Base-by-base conservation (phyloP, 148 eudicot genomes). In the Rheum nobile region DNA sequence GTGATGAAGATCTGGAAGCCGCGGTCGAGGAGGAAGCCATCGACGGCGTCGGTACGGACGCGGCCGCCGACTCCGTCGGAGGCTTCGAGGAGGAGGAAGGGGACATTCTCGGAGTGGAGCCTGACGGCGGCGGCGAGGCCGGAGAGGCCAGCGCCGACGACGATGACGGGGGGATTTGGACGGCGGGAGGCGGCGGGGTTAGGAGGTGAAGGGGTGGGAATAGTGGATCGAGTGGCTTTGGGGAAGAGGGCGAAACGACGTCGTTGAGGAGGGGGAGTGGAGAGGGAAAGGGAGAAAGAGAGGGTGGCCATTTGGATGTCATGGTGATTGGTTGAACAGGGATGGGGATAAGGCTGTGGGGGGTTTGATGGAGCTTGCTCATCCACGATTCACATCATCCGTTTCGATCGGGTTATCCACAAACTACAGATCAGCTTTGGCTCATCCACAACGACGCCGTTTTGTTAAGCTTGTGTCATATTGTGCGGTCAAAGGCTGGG, bases 1-100 rank as follows among this genome's bases (percentile, higher is more conserved):
- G 99, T 92, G 86, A 96, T 92, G 85, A 96, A 90, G 76, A 96
- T 96, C 55, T 96, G 99, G 86, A 96, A 96, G 63, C 99, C 99
- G 43, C 99, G 92, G 74, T 96, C 99, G 54, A 96, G 88, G 78
- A 87, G 82, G 83, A 87, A 96, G 39, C 99, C 97, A 68, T 91
- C 96, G 78, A 86, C 81, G 77, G 50, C 0, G 75, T 96, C 99
- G 8, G 97, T 92, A 1, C 94, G 90, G 76, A 96, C 97, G 11
- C 99, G 94, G 80, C 99, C 99, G 35, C 99, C 99, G 77, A 92
- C 84, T 75, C 78, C 84, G 78, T 88, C 91, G 50, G 97, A 87
- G 39, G 96, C 38, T 77, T 96, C 99, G 12, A 96, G 85, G 76
- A 96, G 89, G 80, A 90, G 76, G 83, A 88, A 96, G 0, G 97